A percentile compares a stretch with the other conserved stretches of the same genome.
phyloP scores from a whole-genome alignment of 176 grass and related monocot genomes.

The Phoenix dactylifera region DNA sequence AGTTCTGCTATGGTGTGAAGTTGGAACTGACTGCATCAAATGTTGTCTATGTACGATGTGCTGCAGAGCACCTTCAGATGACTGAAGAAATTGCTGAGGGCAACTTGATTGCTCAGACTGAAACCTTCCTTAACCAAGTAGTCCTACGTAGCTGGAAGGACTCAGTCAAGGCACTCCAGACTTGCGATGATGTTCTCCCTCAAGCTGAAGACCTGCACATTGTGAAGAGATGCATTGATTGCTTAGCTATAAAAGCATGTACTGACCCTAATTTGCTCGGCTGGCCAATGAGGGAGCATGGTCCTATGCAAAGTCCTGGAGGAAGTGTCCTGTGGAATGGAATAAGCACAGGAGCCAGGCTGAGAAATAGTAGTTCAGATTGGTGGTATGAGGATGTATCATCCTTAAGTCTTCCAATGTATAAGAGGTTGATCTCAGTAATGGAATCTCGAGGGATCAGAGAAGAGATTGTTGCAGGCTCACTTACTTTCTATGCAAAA shows the following conservation, averaged over 20 bases:
- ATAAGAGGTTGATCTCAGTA: slow-evolving; percentile 57
- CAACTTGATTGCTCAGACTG: slow-evolving; percentile 63
- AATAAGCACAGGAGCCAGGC: slow-evolving; percentile 64
- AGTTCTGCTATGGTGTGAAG: slow-evolving; percentile 83
- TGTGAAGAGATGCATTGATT: slow-evolving; percentile 62
- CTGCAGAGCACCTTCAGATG: slow-evolving; percentile 74
- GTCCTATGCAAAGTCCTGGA: slow-evolving; percentile 57
- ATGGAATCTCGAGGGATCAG: slow-evolving; percentile 59
- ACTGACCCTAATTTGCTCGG: slow-evolving; percentile 42
- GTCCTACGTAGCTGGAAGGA: slow-evolving; percentile 80
- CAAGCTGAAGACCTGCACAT: slow-evolving; percentile 68
- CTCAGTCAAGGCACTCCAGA: slow-evolving; percentile 60
- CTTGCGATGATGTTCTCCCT: slow-evolving; percentile 58
- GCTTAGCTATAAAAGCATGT: slow-evolving; percentile 52
- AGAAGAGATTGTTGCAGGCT: slow-evolving; percentile 55
- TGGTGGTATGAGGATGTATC: slow-evolving; percentile 94
- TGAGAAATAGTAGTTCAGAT: slow-evolving; percentile 45
- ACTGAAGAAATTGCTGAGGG: slow-evolving; percentile 69
- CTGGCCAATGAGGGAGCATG: slow-evolving; percentile 39
- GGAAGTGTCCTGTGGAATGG: slow-evolving; percentile 82
- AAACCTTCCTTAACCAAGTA: slow-evolving; percentile 59
- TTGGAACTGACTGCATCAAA: slow-evolving; percentile 81
- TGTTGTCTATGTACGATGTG: slow-evolving; percentile 58
- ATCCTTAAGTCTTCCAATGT: slow-evolving; percentile 58
- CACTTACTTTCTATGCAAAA: slow-evolving; percentile 70